phyloP scores from a whole-genome alignment of 2,329 filamentous ascomycete species.

The Blastomyces percursus region DNA sequence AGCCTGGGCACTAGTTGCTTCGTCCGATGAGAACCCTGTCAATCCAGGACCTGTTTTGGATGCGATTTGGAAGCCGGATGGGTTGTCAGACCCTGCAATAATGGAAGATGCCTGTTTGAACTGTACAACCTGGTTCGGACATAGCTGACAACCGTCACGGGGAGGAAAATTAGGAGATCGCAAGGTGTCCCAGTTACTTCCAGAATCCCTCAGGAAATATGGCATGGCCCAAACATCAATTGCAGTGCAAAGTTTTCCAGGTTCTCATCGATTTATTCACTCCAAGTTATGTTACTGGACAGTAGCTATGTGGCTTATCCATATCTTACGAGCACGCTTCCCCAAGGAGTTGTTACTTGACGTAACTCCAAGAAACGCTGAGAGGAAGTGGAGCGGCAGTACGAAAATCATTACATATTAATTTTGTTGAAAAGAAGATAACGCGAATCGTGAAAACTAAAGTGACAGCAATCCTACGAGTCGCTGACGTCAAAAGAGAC shows the following conservation, averaged over 20 bases:
- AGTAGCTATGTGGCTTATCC: not conserved
- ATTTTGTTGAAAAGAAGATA: no score
- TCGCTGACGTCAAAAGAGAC: not conserved
- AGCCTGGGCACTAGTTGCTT: not conserved
- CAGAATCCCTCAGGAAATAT: not conserved
- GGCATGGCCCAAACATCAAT: not conserved
- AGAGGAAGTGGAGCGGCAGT: not conserved
- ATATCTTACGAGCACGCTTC: not conserved
- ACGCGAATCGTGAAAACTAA: not conserved
- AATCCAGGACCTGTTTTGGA: not conserved
- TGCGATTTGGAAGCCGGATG: not conserved
- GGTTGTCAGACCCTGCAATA: not conserved
- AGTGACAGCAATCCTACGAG: not conserved
- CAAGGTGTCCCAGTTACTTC: not conserved
- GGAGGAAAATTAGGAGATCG: not conserved
- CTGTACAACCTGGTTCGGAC: not conserved
- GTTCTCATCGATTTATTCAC: not conserved
- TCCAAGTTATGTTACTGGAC: no score
- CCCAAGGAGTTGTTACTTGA: not conserved
- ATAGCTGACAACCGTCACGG: no score
- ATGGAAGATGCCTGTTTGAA: not conserved
- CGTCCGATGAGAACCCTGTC: not conserved
- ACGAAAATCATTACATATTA: no score
- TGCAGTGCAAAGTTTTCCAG: not conserved
- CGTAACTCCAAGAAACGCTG: not conserved